Evolutionary conservation across 352 stramenopile genomes (phyloP).

Genomic region (Phytophthora kernoviae): DNA sequence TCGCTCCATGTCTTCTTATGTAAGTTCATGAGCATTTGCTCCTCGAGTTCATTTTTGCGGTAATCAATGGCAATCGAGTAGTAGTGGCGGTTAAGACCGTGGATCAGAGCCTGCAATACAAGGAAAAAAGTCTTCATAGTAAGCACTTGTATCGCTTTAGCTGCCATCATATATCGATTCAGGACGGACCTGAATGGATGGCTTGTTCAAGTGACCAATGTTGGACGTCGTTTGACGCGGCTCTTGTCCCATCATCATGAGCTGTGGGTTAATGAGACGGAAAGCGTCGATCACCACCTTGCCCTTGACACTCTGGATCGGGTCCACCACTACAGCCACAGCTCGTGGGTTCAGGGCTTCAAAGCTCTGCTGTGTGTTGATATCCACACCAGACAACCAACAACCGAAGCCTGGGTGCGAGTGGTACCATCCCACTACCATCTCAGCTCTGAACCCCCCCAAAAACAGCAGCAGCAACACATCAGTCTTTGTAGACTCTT

Average conservation of each 20-base stretch:
- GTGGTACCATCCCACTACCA: constrained; percentile 99
- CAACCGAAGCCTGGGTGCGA: constrained; percentile 99
- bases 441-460: constrained; percentile 88
- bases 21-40: constrained; percentile 99
- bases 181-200: constrained; percentile 92
- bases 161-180: not conserved
- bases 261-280: constrained; percentile 98
- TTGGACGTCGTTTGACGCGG: constrained; percentile 98
- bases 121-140: constrained; percentile 5
- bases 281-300: constrained; percentile 99
- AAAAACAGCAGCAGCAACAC: not conserved
- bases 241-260: constrained; percentile 99
- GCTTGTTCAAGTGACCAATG: constrained; percentile 99
- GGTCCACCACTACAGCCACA: constrained; percentile 99
- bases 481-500: not conserved
- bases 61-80: constrained; percentile 98
- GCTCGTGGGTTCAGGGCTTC: constrained; percentile 97
- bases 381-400: constrained; percentile 99
- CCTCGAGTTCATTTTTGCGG: constrained; percentile 99
- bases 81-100: constrained; percentile 99
- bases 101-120: constrained; percentile 90
- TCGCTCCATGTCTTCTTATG: constrained; percentile 98
- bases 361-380: constrained; percentile 99
- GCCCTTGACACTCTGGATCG: constrained; percentile 99
- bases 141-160: not conserved